Percentiles rank a stretch among this genome's conserved stretches.
These are phyloP conservation scores for Ascochyta koolunga DNA, from an alignment of 2,329 filamentous ascomycete genomes.

Conservation along the genomic window DNA sequence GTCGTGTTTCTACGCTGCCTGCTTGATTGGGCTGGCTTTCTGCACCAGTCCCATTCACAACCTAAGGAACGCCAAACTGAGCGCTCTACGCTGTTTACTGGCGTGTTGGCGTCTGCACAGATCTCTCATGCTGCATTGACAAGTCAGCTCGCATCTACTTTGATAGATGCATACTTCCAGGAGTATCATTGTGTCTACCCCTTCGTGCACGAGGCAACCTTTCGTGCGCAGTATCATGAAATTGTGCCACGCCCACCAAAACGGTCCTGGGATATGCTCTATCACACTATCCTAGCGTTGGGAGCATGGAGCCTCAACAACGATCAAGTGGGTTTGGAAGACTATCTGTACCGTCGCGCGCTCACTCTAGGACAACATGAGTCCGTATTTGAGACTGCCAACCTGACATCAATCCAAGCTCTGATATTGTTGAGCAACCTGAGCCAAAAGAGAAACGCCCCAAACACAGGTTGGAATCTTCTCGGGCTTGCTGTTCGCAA, in stretches of 20 bases:
- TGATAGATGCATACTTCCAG: constrained; percentile 33
- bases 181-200: constrained; percentile 34
- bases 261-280: constrained; percentile 34
- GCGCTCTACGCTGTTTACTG: constrained; percentile 20
- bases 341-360: constrained; percentile 33
- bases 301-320: constrained; percentile 33
- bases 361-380: constrained; percentile 33
- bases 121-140: constrained; percentile 31
- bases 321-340: constrained; percentile 30
- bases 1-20: constrained; percentile 34
- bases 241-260: constrained; percentile 30
- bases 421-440: constrained; percentile 32
- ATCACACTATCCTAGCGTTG: constrained; percentile 30
- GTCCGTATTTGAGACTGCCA: constrained; percentile 33
- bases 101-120: constrained; percentile 27
- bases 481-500: constrained; percentile 33
- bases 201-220: constrained; percentile 35
- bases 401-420: constrained; percentile 32
- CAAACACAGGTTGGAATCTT: constrained; percentile 35
- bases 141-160: constrained; percentile 26
- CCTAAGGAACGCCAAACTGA: constrained; percentile 11
- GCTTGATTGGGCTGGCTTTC: constrained; percentile 34
- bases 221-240: constrained; percentile 35
- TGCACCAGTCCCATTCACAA: constrained; percentile 29
- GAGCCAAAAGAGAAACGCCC: constrained; percentile 32